phyloP scores from a whole-genome alignment of 352 stramenopile species.

The Pilasporangium apinafurcum region DNA sequence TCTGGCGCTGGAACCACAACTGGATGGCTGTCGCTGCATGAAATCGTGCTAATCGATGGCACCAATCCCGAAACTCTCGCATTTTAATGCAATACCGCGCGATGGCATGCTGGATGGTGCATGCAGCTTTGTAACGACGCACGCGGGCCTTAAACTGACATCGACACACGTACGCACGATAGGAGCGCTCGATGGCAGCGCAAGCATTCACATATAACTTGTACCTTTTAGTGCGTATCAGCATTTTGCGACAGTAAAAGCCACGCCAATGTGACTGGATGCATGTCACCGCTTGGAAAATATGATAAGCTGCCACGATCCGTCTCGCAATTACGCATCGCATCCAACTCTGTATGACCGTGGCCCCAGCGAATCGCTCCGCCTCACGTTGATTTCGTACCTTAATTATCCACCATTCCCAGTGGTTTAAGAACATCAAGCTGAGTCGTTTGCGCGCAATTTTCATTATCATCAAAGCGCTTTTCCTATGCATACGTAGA shows the following conservation, averaged over 20 bases:
- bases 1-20: constrained; percentile 29
- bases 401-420: constrained; percentile 21
- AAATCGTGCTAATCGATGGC: constrained; percentile 34
- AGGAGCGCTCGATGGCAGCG: constrained; percentile 28
- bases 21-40: constrained; percentile 52
- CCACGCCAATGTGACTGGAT: constrained; percentile 48
- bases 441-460: constrained; percentile 23
- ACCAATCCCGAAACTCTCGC: constrained; percentile 29
- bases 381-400: constrained; percentile 15
- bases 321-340: constrained; percentile 20
- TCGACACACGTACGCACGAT: constrained; percentile 26
- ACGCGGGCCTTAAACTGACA: constrained; percentile 19
- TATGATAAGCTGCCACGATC: constrained; percentile 9
- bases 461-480: constrained; percentile 24
- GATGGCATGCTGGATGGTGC: constrained; percentile 28
- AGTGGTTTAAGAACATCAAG: constrained; percentile 14
- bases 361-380: constrained; percentile 33
- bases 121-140: constrained; percentile 19
- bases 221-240: constrained; percentile 25
- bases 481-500: constrained; percentile 39
- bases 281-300: constrained; percentile 16
- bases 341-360: constrained; percentile 52
- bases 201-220: constrained; percentile 23
- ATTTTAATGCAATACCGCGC: constrained; percentile 26
- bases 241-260: constrained; percentile 38